Conservation (phyloP, 257 asterid genomes). For the Rauvolfia tetraphylla region DNA sequence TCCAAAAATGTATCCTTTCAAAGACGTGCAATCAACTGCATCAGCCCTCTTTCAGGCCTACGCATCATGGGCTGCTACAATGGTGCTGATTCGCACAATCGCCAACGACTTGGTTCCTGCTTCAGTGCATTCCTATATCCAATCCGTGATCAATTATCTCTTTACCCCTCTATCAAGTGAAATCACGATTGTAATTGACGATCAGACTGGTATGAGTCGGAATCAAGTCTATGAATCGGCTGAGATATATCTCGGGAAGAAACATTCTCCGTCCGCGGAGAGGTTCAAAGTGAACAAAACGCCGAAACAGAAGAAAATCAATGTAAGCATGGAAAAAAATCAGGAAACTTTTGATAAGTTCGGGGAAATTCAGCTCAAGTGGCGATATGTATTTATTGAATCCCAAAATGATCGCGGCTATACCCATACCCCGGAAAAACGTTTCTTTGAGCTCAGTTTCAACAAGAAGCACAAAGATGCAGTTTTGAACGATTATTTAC, state of each 20-base stretch:
- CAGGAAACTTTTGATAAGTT: conserved; percentile 39
- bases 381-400: conserved; percentile 57
- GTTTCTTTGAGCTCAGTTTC: conserved; percentile 64
- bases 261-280: conserved; percentile 46
- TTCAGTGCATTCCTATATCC: conserved; percentile 29
- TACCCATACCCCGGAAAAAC: conserved; percentile 42
- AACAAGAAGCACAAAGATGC: conserved; percentile 28
- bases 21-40: conserved; percentile 52
- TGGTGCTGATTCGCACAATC: conserved; percentile 69
- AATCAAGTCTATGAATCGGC: conserved; percentile 71
- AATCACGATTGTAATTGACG: conserved; percentile 61
- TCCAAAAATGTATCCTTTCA: conserved; percentile 29
- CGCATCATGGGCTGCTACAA: conserved; percentile 66
- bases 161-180: conserved; percentile 27
- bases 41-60: conserved; percentile 63
- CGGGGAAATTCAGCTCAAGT: conserved; percentile 28
- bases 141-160: conserved; percentile 25
- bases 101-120: conserved; percentile 56
- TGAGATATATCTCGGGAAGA: conserved; percentile 57
- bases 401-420: conserved; percentile 15
- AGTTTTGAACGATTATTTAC: conserved; percentile 52
- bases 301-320: conserved; percentile 47
- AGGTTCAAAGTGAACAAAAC: conserved; percentile 48
- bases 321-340: conserved; percentile 49
- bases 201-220: conserved; percentile 49